phyloP scores from a whole-genome alignment of 768 basidiomycete species.

The Pholiota microspora region DNA sequence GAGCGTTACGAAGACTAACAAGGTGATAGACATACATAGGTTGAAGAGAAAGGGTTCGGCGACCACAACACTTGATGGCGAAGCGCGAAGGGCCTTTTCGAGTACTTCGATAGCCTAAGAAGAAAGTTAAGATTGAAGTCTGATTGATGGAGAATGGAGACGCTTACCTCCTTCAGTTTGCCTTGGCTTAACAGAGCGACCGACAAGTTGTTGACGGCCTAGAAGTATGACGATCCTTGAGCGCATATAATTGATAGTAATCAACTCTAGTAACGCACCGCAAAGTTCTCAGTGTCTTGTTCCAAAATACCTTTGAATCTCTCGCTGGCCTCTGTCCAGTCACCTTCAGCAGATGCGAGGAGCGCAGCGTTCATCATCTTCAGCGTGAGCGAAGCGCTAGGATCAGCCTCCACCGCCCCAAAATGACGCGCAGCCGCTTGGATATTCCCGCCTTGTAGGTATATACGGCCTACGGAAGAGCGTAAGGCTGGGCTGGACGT shows the following conservation, averaged over 20 bases:
- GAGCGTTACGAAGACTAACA: not conserved
- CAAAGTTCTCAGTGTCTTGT: constrained; percentile 58
- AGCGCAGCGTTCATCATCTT: constrained; percentile 67
- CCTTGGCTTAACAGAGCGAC: constrained; percentile 73
- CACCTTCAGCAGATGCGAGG: constrained; percentile 64
- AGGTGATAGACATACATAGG: constrained; percentile 50
- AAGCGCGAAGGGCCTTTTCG: constrained; percentile 57
- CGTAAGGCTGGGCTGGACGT: constrained; percentile 58
- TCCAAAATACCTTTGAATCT: constrained; percentile 43
- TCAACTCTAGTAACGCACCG: constrained; percentile 40
- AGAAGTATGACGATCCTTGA: not conserved
- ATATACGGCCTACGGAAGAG: constrained; percentile 70
- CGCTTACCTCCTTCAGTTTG: constrained; percentile 62
- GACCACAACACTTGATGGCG: constrained; percentile 69
- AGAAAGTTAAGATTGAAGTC: not conserved
- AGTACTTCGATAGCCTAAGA: constrained; percentile 66
- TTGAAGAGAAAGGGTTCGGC: constrained; percentile 88
- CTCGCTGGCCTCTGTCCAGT: constrained; percentile 57
- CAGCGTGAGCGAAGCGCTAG: constrained; percentile 37
- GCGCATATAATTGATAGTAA: not conserved
- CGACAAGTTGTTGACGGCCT: constrained; percentile 78
- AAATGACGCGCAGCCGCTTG: constrained; percentile 59
- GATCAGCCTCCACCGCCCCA: constrained; percentile 43
- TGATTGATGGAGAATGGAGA: not conserved
- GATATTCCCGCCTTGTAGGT: constrained; percentile 73